Evolutionary conservation across 2,329 filamentous ascomycete genomes (phyloP).

Genomic region (Sclerotinia trifoliorum): DNA sequence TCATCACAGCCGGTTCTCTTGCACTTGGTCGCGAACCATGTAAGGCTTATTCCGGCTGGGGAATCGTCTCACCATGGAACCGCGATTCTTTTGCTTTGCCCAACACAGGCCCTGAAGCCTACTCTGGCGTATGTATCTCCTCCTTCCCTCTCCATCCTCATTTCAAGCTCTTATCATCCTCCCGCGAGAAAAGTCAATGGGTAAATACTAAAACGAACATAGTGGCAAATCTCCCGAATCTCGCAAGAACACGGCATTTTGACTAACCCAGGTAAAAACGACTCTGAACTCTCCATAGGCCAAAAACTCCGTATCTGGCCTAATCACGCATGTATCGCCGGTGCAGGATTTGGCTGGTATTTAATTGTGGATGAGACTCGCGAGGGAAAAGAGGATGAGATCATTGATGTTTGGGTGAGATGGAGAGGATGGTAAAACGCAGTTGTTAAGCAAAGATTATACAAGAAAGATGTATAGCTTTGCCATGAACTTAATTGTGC

Average conservation of each 20-base stretch:
- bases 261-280: constrained; percentile 52
- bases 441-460: background rate
- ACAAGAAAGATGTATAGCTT: background rate
- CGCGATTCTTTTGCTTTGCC: constrained; percentile 26
- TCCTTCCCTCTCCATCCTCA: too few species aligned
- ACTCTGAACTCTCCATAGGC: constrained; percentile 56
- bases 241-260: constrained; percentile 79
- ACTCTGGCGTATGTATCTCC: constrained; percentile 12
- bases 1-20: constrained; percentile 67
- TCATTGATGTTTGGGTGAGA: constrained; percentile 74
- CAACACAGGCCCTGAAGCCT: constrained; percentile 17
- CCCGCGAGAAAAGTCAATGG: background rate
- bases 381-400: constrained; percentile 53
- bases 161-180: too few species aligned
- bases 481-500: constrained; percentile 10
- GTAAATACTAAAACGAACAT: background rate
- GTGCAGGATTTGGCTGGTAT: constrained; percentile 70
- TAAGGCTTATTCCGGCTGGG: constrained; percentile 69
- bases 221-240: constrained; percentile 68
- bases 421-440: constrained; percentile 64
- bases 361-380: constrained; percentile 66
- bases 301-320: constrained; percentile 72
- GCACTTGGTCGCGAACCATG: constrained; percentile 73
- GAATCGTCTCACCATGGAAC: constrained; percentile 63
- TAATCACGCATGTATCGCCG: constrained; percentile 78